Evolutionary conservation across 345 rosid genomes (phyloP), one percentile per base, ranked within the genome.

Genomic region (Arabis alpina): DNA sequence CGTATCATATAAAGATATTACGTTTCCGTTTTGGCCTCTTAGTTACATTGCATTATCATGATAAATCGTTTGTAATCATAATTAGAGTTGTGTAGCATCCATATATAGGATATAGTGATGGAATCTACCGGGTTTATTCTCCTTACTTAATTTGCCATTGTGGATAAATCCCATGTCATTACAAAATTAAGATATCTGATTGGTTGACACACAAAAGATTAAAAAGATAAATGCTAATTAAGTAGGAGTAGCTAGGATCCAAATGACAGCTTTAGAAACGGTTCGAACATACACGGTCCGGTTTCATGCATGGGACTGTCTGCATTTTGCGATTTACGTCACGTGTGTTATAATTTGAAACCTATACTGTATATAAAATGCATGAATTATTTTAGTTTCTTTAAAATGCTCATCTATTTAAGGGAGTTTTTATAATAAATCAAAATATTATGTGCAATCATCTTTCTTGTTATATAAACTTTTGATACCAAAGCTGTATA

Each of bases 221-320:
- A 54, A 19, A 12, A 12, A 8, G 41, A 28, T 48, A 58, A 8
- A 43, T 14, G 51, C 6, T 45, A 54, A 19, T 52, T 47, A 63
- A 54, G 64, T 53, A 72, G 49, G 34, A 19, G 1, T 47, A 50
- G 61, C 61, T 66, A 51, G 11, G 41, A 51, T 51, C 55, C 55
- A 65, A 66, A 49, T 47, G 77, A 65, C 77, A 72, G 70, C 52
- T 72, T 55, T 64, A 72, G 51, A 48, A 72, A 56, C 48, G 53
- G 60, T 71, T 73, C 72, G 58, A 73, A 57, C 72, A 73, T 65
- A 65, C 28, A 40, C 27, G 55, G 72, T 66, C 55, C 56, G 77
- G 77, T 32, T 51, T 42, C 72, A 51, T 74, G 72, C 72, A 74
- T 59, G 60, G 52, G 53, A 5, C 13, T 58, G 54, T 64, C 71